A percentile compares a stretch with the other conserved stretches of the same genome.
These are phyloP conservation scores for Russula sp. DNA, from an alignment of 768 basidiomycete genomes.

Conservation along the genomic window DNA sequence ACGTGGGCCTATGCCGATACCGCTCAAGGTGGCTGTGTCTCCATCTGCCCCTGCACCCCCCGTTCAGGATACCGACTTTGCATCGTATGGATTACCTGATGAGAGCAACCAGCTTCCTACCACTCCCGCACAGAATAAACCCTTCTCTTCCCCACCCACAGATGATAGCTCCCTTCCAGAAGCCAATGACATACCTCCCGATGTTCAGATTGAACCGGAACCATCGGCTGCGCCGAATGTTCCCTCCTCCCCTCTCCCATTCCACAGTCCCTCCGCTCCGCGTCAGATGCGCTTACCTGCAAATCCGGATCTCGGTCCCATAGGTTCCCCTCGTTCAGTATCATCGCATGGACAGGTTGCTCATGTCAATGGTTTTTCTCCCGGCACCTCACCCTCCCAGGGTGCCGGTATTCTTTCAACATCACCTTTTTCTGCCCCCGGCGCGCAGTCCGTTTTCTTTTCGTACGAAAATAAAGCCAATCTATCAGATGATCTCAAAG, in stretches of 20 bases:
- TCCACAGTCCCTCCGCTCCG: constrained; percentile 42
- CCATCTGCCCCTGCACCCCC: constrained; percentile 77
- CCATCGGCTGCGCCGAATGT: constrained; percentile 1
- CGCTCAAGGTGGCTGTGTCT: constrained; percentile 63
- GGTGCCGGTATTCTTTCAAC: constrained; percentile 39
- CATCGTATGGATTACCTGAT: constrained; percentile 59
- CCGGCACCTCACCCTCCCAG: constrained; percentile 50
- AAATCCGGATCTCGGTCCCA: constrained; percentile 65
- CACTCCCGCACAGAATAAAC: constrained; percentile 35
- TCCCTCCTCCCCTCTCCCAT: constrained; percentile 45
- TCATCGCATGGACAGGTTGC: constrained; percentile 30
- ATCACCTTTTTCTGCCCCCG: constrained; percentile 75
- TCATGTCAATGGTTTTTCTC: constrained; percentile 43
- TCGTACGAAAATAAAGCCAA: constrained; percentile 28
- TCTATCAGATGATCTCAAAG: constrained; percentile 30
- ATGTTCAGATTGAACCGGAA: constrained; percentile 8
- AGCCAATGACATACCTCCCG: constrained; percentile 3
- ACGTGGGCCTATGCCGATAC: constrained; percentile 58
- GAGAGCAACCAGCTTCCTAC: constrained; percentile 43
- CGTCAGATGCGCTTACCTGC: constrained; percentile 38
- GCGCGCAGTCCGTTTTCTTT: constrained; percentile 50
- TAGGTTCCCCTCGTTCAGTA: constrained; percentile 60
- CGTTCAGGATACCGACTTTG: constrained; percentile 67
- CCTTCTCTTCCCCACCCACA: constrained; percentile 12
- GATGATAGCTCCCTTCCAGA: constrained; percentile 12